phyloP scores from a whole-genome alignment of 805 yeast genomes.

The Pichia californica region DNA sequence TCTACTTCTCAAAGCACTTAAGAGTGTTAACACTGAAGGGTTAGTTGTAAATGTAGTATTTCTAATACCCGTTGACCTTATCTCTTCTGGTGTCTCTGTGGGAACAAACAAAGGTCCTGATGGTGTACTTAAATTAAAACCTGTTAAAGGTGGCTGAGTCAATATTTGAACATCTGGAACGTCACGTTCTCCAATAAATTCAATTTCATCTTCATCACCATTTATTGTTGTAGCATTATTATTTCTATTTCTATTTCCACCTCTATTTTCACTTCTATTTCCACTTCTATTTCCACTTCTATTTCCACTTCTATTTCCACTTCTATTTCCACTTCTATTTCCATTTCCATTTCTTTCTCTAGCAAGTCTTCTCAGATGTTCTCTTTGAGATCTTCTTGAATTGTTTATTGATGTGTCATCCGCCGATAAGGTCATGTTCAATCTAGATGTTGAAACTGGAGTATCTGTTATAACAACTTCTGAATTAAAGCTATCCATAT shows the following conservation, averaged over 20 bases:
- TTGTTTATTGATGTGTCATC: conserved; percentile 1
- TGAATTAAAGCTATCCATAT: not conserved
- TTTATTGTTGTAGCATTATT: not conserved
- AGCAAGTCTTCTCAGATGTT: not conserved
- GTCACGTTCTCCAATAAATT: conserved; percentile 20
- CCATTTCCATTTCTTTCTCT: not conserved
- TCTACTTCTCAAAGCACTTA: not conserved
- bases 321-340: too few species aligned
- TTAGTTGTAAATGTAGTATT: not conserved
- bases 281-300: too few species aligned
- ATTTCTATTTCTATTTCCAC: too few species aligned
- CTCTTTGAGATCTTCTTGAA: conserved; percentile 1
- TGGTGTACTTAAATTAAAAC: conserved; percentile 6
- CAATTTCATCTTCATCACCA: conserved; percentile 19
- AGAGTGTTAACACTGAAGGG: not conserved
- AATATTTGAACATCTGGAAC: conserved; percentile 12
- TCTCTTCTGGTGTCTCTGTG: not conserved
- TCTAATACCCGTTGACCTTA: conserved; percentile 1
- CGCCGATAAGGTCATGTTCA: not conserved
- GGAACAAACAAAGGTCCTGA: conserved; percentile 7
- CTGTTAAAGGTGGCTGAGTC: not conserved
- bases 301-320: too few species aligned
- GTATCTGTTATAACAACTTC: conserved; percentile 3
- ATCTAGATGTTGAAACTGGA: not conserved
- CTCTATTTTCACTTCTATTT: too few species aligned